Base-by-base conservation (phyloP, 2,329 filamentous ascomycete species). In the Alternaria triticina region DNA sequence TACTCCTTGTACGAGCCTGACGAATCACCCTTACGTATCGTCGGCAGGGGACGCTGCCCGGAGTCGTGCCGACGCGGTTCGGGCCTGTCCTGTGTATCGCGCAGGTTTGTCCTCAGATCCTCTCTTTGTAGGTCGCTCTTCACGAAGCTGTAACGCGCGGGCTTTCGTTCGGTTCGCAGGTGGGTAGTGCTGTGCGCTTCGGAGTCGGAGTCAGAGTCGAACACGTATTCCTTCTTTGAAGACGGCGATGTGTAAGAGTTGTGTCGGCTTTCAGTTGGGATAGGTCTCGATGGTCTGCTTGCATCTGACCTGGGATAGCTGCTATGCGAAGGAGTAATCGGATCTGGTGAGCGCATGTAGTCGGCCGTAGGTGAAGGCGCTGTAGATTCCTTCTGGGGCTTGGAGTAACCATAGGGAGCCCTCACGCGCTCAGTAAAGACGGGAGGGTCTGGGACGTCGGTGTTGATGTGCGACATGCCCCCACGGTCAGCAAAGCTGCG, bases 321-420 rank as follows among this genome's bases (percentile, higher is more conserved):
- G 59, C 71, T 71, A 11, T 68, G 72, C 17, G 76, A 74, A 6
- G 83, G 82, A 27, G 82, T 82, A 44, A 83, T 76, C 6, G 81
- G 71, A 64, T 86, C 84, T 25, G 85, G 84, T 8, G 86, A 85
- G 17, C 85, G 76, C 54, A 82, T 80, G 27, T 77, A 82, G 28
- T 83, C 83, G 25, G 73, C 77, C n/a, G n/a, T n/a, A 40, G 79
- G 78, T 44, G 79, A 79, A 2, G 74, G 73, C 6, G 76, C 72
- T 58, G 59, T 71, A 43, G 59, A 73, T 59, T 74, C 76, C 30
- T 72, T 78, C 36, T 78, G 73, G 6, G 79, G 71, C 54, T 78
- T 81, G 8, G 79, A 81, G 65, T 78, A 83, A 2, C 82, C 77
- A 68, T 85, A 85, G 1, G 83, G 83, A 9, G 82, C 83, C 9